Conservation (phyloP, 1,139 yeast species). For the Magnusiomyces magnusii region DNA sequence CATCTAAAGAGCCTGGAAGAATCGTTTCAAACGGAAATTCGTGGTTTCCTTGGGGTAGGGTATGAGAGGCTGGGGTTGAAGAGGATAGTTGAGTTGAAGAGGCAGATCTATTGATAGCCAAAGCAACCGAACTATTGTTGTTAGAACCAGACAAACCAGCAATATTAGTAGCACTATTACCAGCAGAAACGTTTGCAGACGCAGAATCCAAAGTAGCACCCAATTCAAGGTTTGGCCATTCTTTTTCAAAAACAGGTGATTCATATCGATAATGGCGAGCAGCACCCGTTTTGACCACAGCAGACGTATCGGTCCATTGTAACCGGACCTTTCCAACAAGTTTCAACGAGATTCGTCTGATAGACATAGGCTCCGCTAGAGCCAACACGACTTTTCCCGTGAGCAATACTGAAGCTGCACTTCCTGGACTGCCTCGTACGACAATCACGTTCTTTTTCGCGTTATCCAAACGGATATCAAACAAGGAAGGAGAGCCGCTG, state of each 20-base stretch:
- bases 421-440: slow-evolving; percentile 66
- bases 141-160: background rate
- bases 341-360: slow-evolving; percentile 55
- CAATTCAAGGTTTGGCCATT: slow-evolving; percentile 64
- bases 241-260: slow-evolving; percentile 61
- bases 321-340: slow-evolving; percentile 58
- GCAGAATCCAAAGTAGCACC: slow-evolving; percentile 8
- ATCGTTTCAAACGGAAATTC: slow-evolving; percentile 85
- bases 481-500: slow-evolving; percentile 34
- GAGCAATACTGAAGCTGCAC: slow-evolving; percentile 69
- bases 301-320: slow-evolving; percentile 32
- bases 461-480: slow-evolving; percentile 57
- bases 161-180: background rate
- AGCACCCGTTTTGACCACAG: slow-evolving; percentile 36
- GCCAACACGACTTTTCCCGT: slow-evolving; percentile 74
- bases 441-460: slow-evolving; percentile 74
- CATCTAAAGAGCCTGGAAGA: slow-evolving; percentile 78
- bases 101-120: background rate
- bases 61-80: slow-evolving; percentile 15
- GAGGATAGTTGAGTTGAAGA: slow-evolving; percentile 6
- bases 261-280: slow-evolving; percentile 53
- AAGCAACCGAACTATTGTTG: background rate
- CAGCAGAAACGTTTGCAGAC: background rate
- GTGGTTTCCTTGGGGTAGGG: slow-evolving; percentile 66
- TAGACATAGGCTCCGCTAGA: slow-evolving; percentile 63